Evolutionary conservation across 257 asterid species (phyloP).

Genomic region (Verbena officinalis): DNA sequence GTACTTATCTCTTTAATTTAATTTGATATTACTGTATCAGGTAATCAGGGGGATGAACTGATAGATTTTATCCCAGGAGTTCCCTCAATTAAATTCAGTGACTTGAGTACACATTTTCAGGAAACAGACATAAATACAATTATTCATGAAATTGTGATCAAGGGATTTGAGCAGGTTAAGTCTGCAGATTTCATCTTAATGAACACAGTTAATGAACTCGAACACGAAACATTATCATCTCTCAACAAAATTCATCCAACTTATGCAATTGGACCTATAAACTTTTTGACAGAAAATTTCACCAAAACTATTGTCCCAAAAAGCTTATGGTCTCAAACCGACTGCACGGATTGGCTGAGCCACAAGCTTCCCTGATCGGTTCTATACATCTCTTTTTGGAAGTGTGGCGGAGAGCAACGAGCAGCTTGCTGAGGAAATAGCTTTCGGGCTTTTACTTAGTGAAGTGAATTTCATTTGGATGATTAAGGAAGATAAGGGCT

Average conservation of each 20-base stretch:
- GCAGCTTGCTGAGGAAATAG: slow-evolving; percentile 33
- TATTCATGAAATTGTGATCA: slow-evolving; percentile 37
- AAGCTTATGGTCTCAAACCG: slow-evolving; percentile 33
- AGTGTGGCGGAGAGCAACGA: slow-evolving; percentile 30
- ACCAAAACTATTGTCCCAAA: slow-evolving; percentile 10
- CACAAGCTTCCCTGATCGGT: slow-evolving; percentile 39
- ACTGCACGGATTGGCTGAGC: slow-evolving; percentile 41
- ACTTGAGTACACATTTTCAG: slow-evolving; percentile 45
- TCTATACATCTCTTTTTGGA: slow-evolving; percentile 45
- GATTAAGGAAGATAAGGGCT: slow-evolving; percentile 30
- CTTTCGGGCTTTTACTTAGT: slow-evolving; percentile 43
- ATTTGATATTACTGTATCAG: background rate
- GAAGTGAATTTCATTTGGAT: slow-evolving; percentile 52
- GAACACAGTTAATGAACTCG: slow-evolving; percentile 48
- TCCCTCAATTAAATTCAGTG: slow-evolving; percentile 34
- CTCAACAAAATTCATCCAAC: slow-evolving; percentile 30
- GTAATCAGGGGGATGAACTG: slow-evolving; percentile 28
- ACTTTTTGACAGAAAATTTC: background rate
- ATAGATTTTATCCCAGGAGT: slow-evolving; percentile 56
- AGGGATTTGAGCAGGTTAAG: slow-evolving; percentile 43
- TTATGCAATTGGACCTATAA: slow-evolving; percentile 32
- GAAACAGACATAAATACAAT: slow-evolving; percentile 34
- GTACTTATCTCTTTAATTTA: no score
- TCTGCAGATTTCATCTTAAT: slow-evolving; percentile 45
- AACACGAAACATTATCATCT: slow-evolving; percentile 33